These are phyloP conservation scores for Candida arabinofermentans DNA, from an alignment of 805 yeast species.

Conservation along the genomic window DNA sequence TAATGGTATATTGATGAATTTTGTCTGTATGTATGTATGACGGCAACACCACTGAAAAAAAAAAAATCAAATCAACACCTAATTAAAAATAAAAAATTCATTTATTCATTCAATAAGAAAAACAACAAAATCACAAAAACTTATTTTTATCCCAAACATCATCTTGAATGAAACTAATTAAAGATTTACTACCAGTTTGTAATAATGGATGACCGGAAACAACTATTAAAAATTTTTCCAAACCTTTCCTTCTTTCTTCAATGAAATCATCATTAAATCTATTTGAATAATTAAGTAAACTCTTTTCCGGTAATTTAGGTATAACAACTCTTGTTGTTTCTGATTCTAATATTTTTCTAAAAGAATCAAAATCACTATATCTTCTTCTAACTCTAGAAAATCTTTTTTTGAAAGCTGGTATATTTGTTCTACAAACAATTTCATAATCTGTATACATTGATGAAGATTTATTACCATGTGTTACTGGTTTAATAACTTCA, in stretches of 20 bases:
- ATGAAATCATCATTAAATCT: slow-evolving; percentile 80
- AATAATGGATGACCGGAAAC: slow-evolving; percentile 93
- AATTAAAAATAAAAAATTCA: not conserved
- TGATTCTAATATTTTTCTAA: slow-evolving; percentile 65
- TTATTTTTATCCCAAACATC: slow-evolving; percentile 63
- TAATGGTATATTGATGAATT: no score
- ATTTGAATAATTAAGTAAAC: slow-evolving; percentile 50
- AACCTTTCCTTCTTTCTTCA: slow-evolving; percentile 76
- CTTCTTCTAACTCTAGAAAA: slow-evolving; percentile 73
- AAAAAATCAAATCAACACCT: not conserved
- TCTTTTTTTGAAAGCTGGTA: slow-evolving; percentile 75
- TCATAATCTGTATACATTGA: slow-evolving; percentile 89
- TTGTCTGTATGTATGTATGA: no score
- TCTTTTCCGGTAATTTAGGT: slow-evolving; percentile 88
- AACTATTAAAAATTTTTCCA: slow-evolving; percentile 69
- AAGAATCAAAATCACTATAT: slow-evolving; percentile 84
- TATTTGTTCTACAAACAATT: slow-evolving; percentile 81
- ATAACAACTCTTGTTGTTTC: slow-evolving; percentile 79
- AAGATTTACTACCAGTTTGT: slow-evolving; percentile 78
- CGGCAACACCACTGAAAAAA: no score
- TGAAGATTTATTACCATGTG: slow-evolving; percentile 55
- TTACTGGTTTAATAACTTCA: slow-evolving; percentile 78
- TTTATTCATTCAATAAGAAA: not conserved
- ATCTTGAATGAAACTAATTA: slow-evolving; percentile 83
- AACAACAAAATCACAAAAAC: slow-evolving; percentile 3